Evolutionary conservation across 305 asterid genomes (phyloP), one percentile per base, ranked within the genome.

Genomic region (Plantago rigida): DNA sequence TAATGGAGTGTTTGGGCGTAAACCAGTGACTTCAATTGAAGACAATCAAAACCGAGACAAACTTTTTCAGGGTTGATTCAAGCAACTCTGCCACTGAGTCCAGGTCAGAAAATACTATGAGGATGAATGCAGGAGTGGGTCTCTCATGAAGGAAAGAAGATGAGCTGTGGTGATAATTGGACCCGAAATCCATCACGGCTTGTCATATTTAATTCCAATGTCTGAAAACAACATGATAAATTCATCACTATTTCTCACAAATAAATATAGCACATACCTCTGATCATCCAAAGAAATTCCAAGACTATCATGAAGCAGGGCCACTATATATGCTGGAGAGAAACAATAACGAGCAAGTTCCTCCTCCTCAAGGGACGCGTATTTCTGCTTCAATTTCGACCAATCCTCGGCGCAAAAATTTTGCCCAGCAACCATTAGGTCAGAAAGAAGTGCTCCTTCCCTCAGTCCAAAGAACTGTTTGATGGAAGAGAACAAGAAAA

Each of bases 261-360:
- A 47, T 42, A 50, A 47, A 44, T 22, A 34, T 49, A 53, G 65
- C 59, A 47, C 39, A 55, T 71, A 87, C 98, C 96, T 86, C 31
- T 69, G 72, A 73, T 88, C 95, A 58, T 88, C 77, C 74, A 92
- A 69, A 69, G 86, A 83, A 71, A 92, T 78, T 79, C 99, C 99
- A 62, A 92, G 99, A 66, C 93, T 86, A 67, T 92, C 99, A 48
- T 92, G 96, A 66, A 92, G 99, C 65, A 88, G 51, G 66, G 96
- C 96, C 44, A 92, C 87, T 19, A 92, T 92, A 70, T 88, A 92
- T 45, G 99, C 98, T 28, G 98, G 84, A 49, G 98, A 92, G 75
- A 92, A 92, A 84, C 99, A 88, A 78, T 84, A 86, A n/a, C 77
- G 95, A 67, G 67, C 79, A 68, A 92, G 82, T 46, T 86, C 95